phyloP scores from a whole-genome alignment of 257 asterid genomes.

The Forsythia suspensa region DNA sequence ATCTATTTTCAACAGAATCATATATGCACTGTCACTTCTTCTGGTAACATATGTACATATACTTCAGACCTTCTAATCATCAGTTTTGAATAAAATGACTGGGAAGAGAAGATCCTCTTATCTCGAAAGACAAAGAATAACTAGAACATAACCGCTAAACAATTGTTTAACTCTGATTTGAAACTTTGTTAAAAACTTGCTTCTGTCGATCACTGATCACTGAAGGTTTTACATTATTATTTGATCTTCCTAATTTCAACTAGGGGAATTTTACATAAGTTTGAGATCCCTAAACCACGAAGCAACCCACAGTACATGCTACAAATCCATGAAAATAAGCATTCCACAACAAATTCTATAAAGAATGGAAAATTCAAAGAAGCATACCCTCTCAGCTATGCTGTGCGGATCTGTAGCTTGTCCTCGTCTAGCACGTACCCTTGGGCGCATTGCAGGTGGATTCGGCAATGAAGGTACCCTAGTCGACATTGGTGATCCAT shows the following conservation, averaged over 20 bases:
- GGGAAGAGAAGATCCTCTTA: neutral
- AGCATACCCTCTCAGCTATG: constrained; percentile 94
- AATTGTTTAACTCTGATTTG: neutral
- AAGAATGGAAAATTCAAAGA: neutral
- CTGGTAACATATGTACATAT: neutral
- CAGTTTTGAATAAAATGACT: neutral
- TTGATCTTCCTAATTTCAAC: neutral
- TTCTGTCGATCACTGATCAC: neutral
- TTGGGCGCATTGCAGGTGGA: constrained; percentile 86
- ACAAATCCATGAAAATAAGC: neutral
- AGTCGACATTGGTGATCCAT: constrained; percentile 64
- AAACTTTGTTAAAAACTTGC: neutral
- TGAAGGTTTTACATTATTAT: neutral
- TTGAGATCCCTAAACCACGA: neutral
- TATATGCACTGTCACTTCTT: neutral
- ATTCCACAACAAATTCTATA: neutral
- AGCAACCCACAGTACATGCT: neutral
- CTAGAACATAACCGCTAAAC: neutral
- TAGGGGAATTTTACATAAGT: neutral
- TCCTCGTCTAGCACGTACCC: constrained; percentile 98
- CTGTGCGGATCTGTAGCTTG: constrained; percentile 99
- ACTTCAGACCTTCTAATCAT: neutral
- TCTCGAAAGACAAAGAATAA: neutral
- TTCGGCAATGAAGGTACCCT: constrained; percentile 63
- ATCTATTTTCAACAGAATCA: neutral